Base-by-base conservation (phyloP, 2,329 filamentous ascomycete genomes). In the Colletotrichum sp. region DNA sequence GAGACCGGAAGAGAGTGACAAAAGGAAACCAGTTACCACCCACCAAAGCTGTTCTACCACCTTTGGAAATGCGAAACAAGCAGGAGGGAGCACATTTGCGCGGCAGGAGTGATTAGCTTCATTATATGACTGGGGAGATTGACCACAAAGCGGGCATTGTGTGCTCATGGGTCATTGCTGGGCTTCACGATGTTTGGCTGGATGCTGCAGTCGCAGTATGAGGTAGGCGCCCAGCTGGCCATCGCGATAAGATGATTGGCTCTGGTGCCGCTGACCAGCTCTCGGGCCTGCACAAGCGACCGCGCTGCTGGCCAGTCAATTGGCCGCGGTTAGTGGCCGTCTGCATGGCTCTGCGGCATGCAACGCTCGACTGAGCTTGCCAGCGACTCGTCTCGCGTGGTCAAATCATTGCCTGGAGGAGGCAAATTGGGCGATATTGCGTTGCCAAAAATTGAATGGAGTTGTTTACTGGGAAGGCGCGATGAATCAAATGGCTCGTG, bases 111-210 rank as follows among this genome's bases (percentile, higher is more conserved):
- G 64, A 66, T 58, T 70, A 61, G 73, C 73, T 62, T 74, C 76
- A 77, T 77, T 77, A 72, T 73, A 77, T 69, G 76, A 73, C 69
- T 62, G 34, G 55, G 67, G 48, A 55, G 39, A 56, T 60, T 70
- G 65, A 65, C 65, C 76, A 66, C 27, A 55, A 34, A 27, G 62
- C 70, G 70, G n/a, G 61, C 36, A 61, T 66, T 64, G 60, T 39
- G 66, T 48, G 34, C 61, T 56, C 71, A 70, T 70, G 71, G 74
- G 74, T 75, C 74, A 66, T 58, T 30, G 65, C 66, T 56, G 36
- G 66, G 71, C 60, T 56, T 60, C 66, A 56, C 36, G 76, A 70
- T 77, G 76, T 76, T 74, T 77, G 76, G 76, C 74, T 76, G 74
- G 66, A 70, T 48, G 62, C 64, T 74, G 76, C 74, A 73, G 62